Base-by-base conservation (phyloP, 2,329 filamentous ascomycete genomes). In the Colletotrichum sansevieriae region DNA sequence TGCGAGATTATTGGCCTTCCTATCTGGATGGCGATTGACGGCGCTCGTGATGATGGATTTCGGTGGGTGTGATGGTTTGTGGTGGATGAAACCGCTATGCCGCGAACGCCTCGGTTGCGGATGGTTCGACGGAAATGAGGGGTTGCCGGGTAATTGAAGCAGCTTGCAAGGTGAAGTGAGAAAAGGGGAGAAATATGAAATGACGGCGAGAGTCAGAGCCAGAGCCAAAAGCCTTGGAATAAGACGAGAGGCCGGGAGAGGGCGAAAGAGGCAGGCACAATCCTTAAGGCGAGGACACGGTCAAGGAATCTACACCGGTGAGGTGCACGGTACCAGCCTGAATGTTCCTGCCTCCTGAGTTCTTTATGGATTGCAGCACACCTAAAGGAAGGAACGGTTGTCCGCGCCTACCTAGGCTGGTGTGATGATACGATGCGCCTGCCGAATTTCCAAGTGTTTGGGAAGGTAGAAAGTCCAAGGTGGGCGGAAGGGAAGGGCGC, bases 1-100 rank as follows among this genome's bases (percentile, higher is more conserved):
- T 62, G 69, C 44, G 57, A 65, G 58, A 66, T 63, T 66, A 65
- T 65, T 65, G 63, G 70, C 70, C 70, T 71, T 71, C 70, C 70
- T 71, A 55, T 68, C 68, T 63, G 13, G 68, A 71, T 44, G 18
- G 58, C 43, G 68, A 52, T 61, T 67, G 41, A 60, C 44, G 55
- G 49, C 33, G 64, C 70, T 68, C 70, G 70, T 71, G 70, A 70
- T 67, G 68, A 65, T 63, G 55, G 55, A 35, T 44, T 49, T 51
- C 47, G 55, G 62, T 55, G 65, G 65, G 62, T 65, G 61, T 65
- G 47, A 41, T 60, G 61, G 47, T 37, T 43, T 25, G 49, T 62
- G 64, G 43, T 49, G 18, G 61, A 46, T 18, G 68, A 37, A 51
- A 52, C 47, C 62, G 55, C 22, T 3, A 46, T 49, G 46, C 65